Conservation (phyloP, 441 rosid genomes). For the Croton setiger region DNA sequence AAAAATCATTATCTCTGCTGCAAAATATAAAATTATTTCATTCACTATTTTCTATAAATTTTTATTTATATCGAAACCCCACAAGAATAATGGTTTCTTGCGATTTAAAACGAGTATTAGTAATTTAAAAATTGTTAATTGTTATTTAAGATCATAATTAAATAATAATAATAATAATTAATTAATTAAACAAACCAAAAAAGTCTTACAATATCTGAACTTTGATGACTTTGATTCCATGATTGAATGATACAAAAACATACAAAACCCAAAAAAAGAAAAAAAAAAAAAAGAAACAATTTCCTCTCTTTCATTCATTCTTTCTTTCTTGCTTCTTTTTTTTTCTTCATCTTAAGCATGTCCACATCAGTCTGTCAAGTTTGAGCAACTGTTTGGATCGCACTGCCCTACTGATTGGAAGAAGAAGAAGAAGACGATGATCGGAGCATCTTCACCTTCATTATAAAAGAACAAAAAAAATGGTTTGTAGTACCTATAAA, state of each 20-base stretch:
- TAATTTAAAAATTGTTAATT: too few relatives aligned
- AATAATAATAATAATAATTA: not conserved
- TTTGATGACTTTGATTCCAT: constrained; percentile 32
- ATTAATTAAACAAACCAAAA: not conserved
- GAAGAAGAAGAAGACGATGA: not conserved
- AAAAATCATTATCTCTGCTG: too few relatives aligned
- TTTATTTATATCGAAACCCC: too few relatives aligned
- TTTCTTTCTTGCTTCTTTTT: not conserved
- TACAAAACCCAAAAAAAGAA: constrained; percentile 9
- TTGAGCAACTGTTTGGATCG: not conserved
- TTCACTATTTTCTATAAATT: too few relatives aligned
- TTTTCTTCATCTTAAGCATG: not conserved
- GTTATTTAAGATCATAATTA: too few relatives aligned
- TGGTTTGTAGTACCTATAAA: constrained; percentile 4
- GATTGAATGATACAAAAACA: constrained; percentile 22
- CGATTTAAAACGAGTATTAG: too few relatives aligned
- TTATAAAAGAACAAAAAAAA: not conserved
- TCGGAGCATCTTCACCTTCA: constrained; percentile 7
- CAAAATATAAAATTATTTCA: too few relatives aligned
- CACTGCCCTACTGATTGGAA: not conserved
- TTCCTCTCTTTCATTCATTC: not conserved
- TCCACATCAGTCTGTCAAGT: constrained; percentile 10
- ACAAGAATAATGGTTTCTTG: too few relatives aligned
- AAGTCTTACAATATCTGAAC: constrained; percentile 23
- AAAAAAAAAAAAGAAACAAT: constrained; percentile 4